phyloP scores from a whole-genome alignment of 1,284 basidiomycete species.

The Boletus albobrunnescens region DNA sequence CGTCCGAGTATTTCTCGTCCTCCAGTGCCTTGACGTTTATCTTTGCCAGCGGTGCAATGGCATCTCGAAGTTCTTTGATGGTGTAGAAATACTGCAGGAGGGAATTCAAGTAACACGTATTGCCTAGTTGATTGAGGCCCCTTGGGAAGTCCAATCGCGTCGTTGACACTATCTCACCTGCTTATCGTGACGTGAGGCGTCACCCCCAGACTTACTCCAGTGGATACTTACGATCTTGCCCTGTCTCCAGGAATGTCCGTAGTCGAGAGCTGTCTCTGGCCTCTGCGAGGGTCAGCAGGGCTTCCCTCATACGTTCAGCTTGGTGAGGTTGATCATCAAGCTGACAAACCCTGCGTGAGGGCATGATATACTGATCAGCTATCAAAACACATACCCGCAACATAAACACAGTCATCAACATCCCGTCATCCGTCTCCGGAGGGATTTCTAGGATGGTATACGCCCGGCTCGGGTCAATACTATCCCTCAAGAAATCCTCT shows the following conservation, averaged over 20 bases:
- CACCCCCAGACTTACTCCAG: background rate
- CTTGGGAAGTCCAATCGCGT: conserved; percentile 69
- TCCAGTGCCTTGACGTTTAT: conserved; percentile 53
- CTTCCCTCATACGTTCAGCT: conserved; percentile 61
- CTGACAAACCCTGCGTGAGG: conserved; percentile 37
- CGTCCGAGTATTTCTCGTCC: conserved; percentile 70
- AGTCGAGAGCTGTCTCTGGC: conserved; percentile 70
- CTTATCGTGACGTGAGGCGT: conserved; percentile 36
- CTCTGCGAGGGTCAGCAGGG: conserved; percentile 65
- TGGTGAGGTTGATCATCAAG: conserved; percentile 67
- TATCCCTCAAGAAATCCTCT: conserved; percentile 50
- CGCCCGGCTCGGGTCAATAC: conserved; percentile 70
- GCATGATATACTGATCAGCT: background rate
- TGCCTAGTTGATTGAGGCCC: conserved; percentile 88
- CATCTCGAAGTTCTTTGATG: conserved; percentile 81
- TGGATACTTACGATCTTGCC: conserved; percentile 62
- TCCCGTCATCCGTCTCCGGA: conserved; percentile 67
- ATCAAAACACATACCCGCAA: conserved; percentile 59
- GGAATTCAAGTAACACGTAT: conserved; percentile 91
- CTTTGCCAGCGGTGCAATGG: conserved; percentile 61
- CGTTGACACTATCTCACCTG: conserved; percentile 54
- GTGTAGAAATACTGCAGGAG: conserved; percentile 83
- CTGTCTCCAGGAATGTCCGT: conserved; percentile 60
- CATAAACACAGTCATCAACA: conserved; percentile 69
- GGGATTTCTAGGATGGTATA: conserved; percentile 72